Base-by-base conservation (phyloP, 2,329 filamentous ascomycete species). In the Aspergillus sp. region DNA sequence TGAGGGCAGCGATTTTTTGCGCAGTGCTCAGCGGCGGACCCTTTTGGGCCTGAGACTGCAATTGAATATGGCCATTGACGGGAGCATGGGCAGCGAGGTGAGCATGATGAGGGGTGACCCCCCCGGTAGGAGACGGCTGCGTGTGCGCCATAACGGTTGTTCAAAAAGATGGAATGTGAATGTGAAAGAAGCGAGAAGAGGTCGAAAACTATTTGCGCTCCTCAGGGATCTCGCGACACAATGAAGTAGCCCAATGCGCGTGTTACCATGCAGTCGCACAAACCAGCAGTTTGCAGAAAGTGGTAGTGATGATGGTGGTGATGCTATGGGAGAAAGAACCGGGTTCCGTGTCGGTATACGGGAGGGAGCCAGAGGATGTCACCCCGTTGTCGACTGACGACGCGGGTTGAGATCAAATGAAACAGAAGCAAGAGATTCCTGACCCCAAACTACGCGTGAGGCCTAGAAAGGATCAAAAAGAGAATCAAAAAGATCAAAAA, bases 91-190 rank as follows among this genome's bases (percentile, higher is more conserved):
- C 58, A 5, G 60, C 62, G 46, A 64, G 53, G 48, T 64, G 62
- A 35, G 60, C 60, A 71, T 83, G 81, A 61, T 83, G 81, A 50
- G 76, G 73, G 52, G 77, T 73, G 71, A 90, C 85, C 65, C 75
- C 79, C 71, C 86, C 85, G 49, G 86, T 86, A 36, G 87, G 86
- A 58, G 87, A 91, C 38, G 84, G 83, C 63, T 90, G 87, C 59
- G 87, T 85, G 67, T 87, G 85, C 58, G 83, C 82, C 83, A 88
- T 88, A 54, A 52, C 69, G 43, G 51, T 39, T 39, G 36, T 19
- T 19, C 12, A 7, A 19, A 19, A 39, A 39, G 36, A 8, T 8
- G 12, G 8, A 29, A 29, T 12, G 32, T 47, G 35, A 39, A 5
- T n/a, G 35, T n/a, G 19, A 39, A 6, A 47, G 29, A 41, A 19